Evolutionary conservation across 495 filamentous ascomycete genomes (phyloP).

Genomic region (Aspergillus heteromorphus): DNA sequence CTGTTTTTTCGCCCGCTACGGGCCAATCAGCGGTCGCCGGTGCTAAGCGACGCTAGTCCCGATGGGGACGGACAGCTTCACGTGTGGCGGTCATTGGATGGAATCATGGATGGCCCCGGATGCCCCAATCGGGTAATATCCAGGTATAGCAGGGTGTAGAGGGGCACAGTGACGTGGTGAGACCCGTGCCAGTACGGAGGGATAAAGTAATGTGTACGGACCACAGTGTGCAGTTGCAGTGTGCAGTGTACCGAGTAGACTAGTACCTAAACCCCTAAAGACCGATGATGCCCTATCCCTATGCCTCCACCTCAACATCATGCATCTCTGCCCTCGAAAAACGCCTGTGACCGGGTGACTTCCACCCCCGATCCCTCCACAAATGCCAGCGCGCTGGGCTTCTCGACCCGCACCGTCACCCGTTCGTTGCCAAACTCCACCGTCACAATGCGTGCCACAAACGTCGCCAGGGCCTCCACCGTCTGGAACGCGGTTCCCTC

Average conservation of each 20-base stretch:
- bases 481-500: constrained; percentile 51
- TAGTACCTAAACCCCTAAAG: no score
- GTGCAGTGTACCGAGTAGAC: no score
- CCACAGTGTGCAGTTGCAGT: no score
- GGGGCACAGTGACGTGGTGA: neutral
- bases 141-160: neutral
- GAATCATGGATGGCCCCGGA: constrained; percentile 1
- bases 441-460: constrained; percentile 47
- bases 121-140: neutral
- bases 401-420: constrained; percentile 51
- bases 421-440: constrained; percentile 46
- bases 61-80: constrained; percentile 7
- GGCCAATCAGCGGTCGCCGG: constrained; percentile 19
- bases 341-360: constrained; percentile 46
- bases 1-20: neutral
- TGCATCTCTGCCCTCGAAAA: constrained; percentile 31
- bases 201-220: no score
- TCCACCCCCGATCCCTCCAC: constrained; percentile 51
- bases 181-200: no score
- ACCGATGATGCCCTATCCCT: no score
- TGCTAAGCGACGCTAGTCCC: constrained; percentile 19
- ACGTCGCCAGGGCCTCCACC: constrained; percentile 52
- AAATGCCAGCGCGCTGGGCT: constrained; percentile 54
- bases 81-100: constrained; percentile 15
- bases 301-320: no score